Percentiles rank a stretch among this genome's conserved stretches.
Evolutionary conservation across 2,329 filamentous ascomycete genomes (phyloP).

Genomic region (Thelonectria blattea): DNA sequence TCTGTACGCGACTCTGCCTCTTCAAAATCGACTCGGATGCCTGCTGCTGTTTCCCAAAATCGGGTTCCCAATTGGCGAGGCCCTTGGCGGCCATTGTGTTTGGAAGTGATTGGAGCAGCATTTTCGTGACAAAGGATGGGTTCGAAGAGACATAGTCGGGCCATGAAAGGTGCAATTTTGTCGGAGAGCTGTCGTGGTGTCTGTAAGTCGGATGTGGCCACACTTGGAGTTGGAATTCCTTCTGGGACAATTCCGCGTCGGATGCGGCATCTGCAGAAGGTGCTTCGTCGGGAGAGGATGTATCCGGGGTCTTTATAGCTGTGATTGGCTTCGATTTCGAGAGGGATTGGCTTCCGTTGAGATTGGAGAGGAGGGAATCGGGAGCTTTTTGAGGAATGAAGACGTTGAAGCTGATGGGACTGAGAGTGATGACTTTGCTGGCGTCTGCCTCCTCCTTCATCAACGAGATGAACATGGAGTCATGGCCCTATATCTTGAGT

Average conservation of each 20-base stretch:
- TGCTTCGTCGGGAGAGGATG: background rate
- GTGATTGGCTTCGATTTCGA: constrained; percentile 12
- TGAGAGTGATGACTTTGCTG: constrained; percentile 46
- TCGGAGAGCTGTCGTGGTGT: constrained; percentile 47
- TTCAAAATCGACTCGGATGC: constrained; percentile 1
- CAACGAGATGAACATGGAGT: constrained; percentile 58
- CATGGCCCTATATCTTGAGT: constrained; percentile 48
- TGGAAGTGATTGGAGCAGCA: constrained; percentile 49
- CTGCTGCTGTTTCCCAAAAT: constrained; percentile 30
- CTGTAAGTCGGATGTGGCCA: constrained; percentile 47
- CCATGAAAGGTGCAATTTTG: constrained; percentile 51
- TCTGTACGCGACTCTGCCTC: constrained; percentile 23
- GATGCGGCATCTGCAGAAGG: background rate
- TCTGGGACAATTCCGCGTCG: constrained; percentile 25
- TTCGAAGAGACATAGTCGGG: constrained; percentile 42
- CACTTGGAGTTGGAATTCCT: constrained; percentile 51
- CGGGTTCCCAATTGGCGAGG: constrained; percentile 51
- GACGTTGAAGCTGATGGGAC: constrained; percentile 56
- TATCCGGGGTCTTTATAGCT: constrained; percentile 3
- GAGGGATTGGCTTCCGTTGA: constrained; percentile 32
- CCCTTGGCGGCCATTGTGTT: constrained; percentile 45
- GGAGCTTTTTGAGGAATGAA: constrained; percentile 38
- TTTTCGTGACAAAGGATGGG: constrained; percentile 44
- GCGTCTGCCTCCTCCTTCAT: constrained; percentile 50
- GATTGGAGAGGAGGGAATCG: constrained; percentile 43